Base-by-base conservation (phyloP, 1,284 basidiomycete genomes). In the Mycena sp. region DNA sequence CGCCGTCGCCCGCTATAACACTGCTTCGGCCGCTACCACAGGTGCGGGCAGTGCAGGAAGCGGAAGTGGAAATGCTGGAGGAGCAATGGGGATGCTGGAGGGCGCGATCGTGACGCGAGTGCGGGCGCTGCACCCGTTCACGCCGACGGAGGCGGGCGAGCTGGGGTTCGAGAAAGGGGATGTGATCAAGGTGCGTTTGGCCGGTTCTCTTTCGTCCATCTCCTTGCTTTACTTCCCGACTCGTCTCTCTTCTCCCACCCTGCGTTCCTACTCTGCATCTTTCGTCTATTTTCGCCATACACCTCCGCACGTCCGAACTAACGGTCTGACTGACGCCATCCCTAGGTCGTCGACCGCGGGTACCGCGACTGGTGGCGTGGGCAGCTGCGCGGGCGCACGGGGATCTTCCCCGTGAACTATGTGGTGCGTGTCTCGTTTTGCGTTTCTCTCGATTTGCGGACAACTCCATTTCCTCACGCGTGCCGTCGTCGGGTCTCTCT, bases 311-410 rank as follows among this genome's bases (percentile, higher is more conserved):
- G n/a, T n/a, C n/a, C n/a, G n/a, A n/a, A n/a, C n/a, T n/a, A n/a
- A n/a, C n/a, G n/a, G n/a, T n/a, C n/a, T n/a, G n/a, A n/a, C 45
- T 48, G 28, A 48, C 28, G 45, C 23, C 2, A 7, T 16, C 4
- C 26, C 77, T 90, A 92, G 68, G 93, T 99, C 16, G 89, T 99
- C 11, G 96, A 99, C 76, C 88, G 94, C 43, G 93, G 93, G 26
- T 98, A 98, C 79, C 93, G 96, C 72, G 95, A 99, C 75, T 99
- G 98, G 98, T 99, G 97, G 96, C 83, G 95, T 48, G 98, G 98
- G 2, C 96, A 99, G 70, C 79, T 96, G 40, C 92, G 92, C 70
- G 96, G 96, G 1, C 84, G 93, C 64, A 96, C 95, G 9, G 98
- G 98, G 14, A 99, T 99, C 64, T 99, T 99, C 78, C 97, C 98